Conservation (phyloP, 1,284 basidiomycete species). For the Ceratobasidium sp. region DNA sequence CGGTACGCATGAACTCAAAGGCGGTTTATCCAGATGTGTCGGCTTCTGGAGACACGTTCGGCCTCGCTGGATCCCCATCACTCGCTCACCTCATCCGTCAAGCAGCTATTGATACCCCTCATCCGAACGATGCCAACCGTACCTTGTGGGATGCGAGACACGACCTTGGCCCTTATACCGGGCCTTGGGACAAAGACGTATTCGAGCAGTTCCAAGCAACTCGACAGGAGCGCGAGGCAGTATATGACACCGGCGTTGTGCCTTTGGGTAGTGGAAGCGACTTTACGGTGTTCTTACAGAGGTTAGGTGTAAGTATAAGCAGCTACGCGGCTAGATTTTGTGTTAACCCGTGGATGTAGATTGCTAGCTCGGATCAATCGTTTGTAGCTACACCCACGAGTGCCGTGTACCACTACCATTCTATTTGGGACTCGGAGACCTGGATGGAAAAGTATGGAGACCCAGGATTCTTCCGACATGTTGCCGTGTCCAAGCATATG, state of each 20-base stretch:
- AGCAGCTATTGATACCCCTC: slow-evolving; percentile 75
- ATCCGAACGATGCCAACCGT: slow-evolving; percentile 58
- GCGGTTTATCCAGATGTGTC: slow-evolving; percentile 65
- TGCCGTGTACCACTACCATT: slow-evolving; percentile 83
- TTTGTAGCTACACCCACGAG: slow-evolving; percentile 66
- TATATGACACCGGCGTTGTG: slow-evolving; percentile 48
- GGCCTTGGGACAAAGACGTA: slow-evolving; percentile 42
- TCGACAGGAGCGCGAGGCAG: slow-evolving; percentile 39
- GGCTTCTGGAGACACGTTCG: slow-evolving; percentile 75
- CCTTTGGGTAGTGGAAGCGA: slow-evolving; percentile 66
- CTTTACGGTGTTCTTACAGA: slow-evolving; percentile 75
- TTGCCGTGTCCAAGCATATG: slow-evolving; percentile 74
- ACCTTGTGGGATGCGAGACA: slow-evolving; percentile 57
- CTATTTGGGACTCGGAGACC: slow-evolving; percentile 81
- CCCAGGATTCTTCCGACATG: slow-evolving; percentile 64
- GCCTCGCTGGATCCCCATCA: slow-evolving; percentile 73
- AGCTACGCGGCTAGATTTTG: background rate
- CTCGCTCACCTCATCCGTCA: slow-evolving; percentile 79
- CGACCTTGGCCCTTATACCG: slow-evolving; percentile 53
- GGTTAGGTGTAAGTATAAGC: slow-evolving; percentile 59
- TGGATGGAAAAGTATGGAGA: slow-evolving; percentile 85
- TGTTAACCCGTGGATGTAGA: slow-evolving; percentile 55
- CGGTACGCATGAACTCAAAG: background rate
- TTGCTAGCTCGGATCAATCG: slow-evolving; percentile 67
- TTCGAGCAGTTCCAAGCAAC: slow-evolving; percentile 20